These are phyloP conservation scores for Brassica carinata DNA, from an alignment of 345 rosid species.

Conservation along the genomic window DNA sequence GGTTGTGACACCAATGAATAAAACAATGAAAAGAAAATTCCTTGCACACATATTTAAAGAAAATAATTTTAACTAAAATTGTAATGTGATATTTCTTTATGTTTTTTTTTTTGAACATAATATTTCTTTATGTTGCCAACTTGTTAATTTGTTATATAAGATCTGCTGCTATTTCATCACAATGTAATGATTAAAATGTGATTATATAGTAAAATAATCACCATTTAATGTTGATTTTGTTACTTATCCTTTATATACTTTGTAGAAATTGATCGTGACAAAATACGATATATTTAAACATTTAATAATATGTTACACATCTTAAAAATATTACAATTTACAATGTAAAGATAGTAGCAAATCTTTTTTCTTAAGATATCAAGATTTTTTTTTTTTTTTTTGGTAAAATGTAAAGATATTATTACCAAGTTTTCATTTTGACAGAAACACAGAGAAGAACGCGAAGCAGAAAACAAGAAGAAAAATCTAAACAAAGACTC, in stretches of 20 bases:
- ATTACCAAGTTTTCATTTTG: no score
- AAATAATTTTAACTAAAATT: not conserved
- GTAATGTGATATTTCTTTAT: not conserved
- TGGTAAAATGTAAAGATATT: no score
- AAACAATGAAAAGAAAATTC: not conserved
- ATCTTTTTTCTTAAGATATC: not conserved
- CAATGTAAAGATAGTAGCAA: not conserved
- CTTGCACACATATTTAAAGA: not conserved
- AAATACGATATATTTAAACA: not conserved
- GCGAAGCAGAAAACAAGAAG: no score
- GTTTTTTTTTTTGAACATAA: no score
- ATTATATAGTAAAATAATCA: not conserved
- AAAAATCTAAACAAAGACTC: no score
- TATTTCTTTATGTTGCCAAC: not conserved
- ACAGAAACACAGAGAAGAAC: no score
- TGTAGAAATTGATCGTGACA: not conserved
- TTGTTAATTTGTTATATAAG: not conserved
- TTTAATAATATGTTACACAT: not conserved
- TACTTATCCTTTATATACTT: not conserved
- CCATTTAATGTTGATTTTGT: not conserved
- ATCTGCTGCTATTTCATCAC: not conserved
- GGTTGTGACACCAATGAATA: not conserved
- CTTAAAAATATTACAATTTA: not conserved
- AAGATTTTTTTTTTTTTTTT: no score
- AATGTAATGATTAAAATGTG: not conserved